Percentiles rank a stretch among this genome's conserved stretches.
These are phyloP conservation scores for Tephrocybe sp. DNA, from an alignment of 768 basidiomycete species.

Conservation along the genomic window DNA sequence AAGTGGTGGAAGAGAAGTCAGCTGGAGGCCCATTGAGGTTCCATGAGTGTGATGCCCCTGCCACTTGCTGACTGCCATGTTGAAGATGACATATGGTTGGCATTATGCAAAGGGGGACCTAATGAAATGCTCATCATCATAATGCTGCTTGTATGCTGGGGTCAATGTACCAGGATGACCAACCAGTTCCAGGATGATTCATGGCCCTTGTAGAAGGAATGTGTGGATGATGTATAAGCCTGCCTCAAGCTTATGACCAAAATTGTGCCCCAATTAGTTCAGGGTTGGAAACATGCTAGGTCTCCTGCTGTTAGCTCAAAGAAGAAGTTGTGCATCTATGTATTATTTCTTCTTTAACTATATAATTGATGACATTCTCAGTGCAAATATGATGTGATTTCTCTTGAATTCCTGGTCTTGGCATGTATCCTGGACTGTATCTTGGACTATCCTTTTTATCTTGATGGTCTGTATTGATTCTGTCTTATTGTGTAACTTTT, in stretches of 20 bases:
- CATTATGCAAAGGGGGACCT: slow-evolving; percentile 11
- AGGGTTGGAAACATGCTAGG: neutral
- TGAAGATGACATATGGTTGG: slow-evolving; percentile 1
- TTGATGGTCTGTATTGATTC: no score
- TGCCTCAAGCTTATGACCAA: neutral
- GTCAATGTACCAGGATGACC: no score
- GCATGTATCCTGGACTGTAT: no score
- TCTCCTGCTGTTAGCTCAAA: no score
- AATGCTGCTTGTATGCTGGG: slow-evolving; percentile 12
- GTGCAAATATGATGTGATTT: no score
- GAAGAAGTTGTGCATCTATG: no score
- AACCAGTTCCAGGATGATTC: slow-evolving; percentile 10
- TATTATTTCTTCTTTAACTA: no score
- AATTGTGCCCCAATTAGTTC: neutral
- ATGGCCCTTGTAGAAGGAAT: slow-evolving; percentile 1
- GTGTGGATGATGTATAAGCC: no score
- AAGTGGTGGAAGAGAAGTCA: slow-evolving; percentile 19
- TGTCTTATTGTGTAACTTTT: no score
- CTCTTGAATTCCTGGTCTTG: no score
- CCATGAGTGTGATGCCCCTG: neutral
- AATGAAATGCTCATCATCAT: slow-evolving; percentile 9
- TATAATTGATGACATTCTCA: no score
- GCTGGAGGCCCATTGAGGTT: slow-evolving; percentile 4
- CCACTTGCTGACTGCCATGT: neutral
- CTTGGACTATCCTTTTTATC: no score